Base-by-base conservation (phyloP, 306 rosid genomes). In the Prunus armeniaca region DNA sequence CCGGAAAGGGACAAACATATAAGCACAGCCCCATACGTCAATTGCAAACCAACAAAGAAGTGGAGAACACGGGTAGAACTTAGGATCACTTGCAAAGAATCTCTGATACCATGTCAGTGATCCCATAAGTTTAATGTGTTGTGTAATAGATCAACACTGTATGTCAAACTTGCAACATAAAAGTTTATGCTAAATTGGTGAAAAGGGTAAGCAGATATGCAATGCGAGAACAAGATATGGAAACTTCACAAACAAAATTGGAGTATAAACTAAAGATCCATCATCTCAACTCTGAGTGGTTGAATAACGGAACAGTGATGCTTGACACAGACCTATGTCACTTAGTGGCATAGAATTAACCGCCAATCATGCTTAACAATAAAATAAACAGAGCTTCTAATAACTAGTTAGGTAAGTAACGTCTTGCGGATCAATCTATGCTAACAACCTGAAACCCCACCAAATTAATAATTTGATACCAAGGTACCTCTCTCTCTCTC, bases 351-450 rank as follows among this genome's bases (percentile, higher is more conserved):
- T 60, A 24, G 65, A 60, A 22, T 60, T 11, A 24, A 17, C 65
- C 19, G 65, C 19, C 65, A 25, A 24, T 4, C 30, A 60, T 3
- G 24, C 12, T 12, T 60, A 60, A 60, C 1, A 60, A 22, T 60
- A 5, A 60, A 62, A 13, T 55, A 8, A 34, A 6, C 50, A 54
- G 32, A 19, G 25, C 49, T 71, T 55, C 32, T 56, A 72, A 72
- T 38, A 68, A 57, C 25, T 72, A 56, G 76, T 55, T 72, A 55
- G 76, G 76, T 72, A n/a, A 38, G 38, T 56, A 72, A 55, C 22
- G 41, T 72, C 66, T 55, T n/a, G 76, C 18, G 22, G 32, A 28
- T 71, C 27, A 54, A 55, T 20, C 14, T 54, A 71, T 72, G 76
- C 20, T 25, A n/a, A 55, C 20, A n/a, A 22, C 12, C 14, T n/a